Conservation (phyloP, 495 filamentous ascomycete species). For the Aspergillus baeticus region DNA sequence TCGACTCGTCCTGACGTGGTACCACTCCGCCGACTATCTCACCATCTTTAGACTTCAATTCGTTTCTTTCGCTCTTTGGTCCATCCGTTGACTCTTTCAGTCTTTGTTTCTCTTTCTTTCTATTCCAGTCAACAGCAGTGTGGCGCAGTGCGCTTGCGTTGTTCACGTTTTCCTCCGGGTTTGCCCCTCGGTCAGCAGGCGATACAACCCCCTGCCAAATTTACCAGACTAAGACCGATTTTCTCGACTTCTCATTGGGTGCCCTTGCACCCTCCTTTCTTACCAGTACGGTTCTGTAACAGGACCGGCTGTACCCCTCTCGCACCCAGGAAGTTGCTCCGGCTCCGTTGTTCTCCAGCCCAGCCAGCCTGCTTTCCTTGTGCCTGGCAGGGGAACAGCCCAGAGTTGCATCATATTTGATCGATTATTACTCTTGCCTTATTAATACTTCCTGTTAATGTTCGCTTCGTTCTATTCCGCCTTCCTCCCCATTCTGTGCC, state of each 20-base stretch:
- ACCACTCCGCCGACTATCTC: background rate
- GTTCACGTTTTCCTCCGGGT: background rate
- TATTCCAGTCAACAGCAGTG: background rate
- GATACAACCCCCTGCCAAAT: background rate
- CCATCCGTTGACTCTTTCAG: background rate
- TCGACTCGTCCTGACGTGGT: conserved; percentile 3
- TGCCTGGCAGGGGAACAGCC: background rate
- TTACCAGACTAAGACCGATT: too few species aligned
- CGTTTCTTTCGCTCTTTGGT: conserved; percentile 2
- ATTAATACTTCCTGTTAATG: conserved; percentile 3
- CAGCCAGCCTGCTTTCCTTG: too few species aligned
- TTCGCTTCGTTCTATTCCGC: background rate
- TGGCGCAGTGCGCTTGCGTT: conserved; percentile 6
- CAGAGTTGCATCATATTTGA: background rate
- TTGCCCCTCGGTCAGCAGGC: conserved; percentile 11
- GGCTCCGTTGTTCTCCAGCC: too few species aligned
- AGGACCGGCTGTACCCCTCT: too few species aligned
- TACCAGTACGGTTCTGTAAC: too few species aligned
- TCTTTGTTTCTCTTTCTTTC: background rate
- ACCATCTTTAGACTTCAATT: background rate
- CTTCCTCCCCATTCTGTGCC: background rate
- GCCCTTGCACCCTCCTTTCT: too few species aligned
- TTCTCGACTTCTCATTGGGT: too few species aligned
- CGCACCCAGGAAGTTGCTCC: too few species aligned
- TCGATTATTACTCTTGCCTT: background rate